Evolutionary conservation across 2,329 filamentous ascomycete species (phyloP).

Genomic region (Cercospora sesami): DNA sequence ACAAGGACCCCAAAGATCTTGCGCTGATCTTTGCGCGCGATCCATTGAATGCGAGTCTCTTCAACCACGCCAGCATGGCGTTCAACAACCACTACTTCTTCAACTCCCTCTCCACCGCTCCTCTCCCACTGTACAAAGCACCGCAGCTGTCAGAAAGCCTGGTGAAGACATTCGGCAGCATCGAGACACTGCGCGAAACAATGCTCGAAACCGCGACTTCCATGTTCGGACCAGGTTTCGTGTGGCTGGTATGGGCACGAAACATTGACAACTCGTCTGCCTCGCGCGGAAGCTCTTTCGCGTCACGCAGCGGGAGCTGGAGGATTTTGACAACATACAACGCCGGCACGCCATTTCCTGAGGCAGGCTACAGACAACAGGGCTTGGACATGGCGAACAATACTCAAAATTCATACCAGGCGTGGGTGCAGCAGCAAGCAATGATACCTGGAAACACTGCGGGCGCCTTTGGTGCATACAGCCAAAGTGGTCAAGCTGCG

Average conservation of each 20-base stretch:
- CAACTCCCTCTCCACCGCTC: conserved; percentile 41
- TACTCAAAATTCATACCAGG: conserved; percentile 32
- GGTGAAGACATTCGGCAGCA: conserved; percentile 71
- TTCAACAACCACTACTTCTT: conserved; percentile 91
- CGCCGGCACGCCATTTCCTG: conserved; percentile 82
- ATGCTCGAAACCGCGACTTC: conserved; percentile 76
- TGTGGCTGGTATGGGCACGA: conserved; percentile 75
- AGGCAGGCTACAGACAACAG: conserved; percentile 76
- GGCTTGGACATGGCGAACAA: conserved; percentile 68
- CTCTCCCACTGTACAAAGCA: conserved; percentile 55
- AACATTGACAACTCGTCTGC: conserved; percentile 20
- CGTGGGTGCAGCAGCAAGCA: conserved; percentile 26
- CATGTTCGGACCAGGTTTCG: conserved; percentile 97
- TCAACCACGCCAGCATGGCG: conserved; percentile 96
- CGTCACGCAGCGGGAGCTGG: conserved; percentile 48
- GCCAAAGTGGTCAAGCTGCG: conserved; percentile 33
- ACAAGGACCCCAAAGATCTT: conserved; percentile 65
- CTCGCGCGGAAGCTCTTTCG: conserved; percentile 36
- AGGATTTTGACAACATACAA: conserved; percentile 86
- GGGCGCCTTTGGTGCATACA: conserved; percentile 43
- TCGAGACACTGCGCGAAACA: conserved; percentile 77
- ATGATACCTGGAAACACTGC: conserved; percentile 39
- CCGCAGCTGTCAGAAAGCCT: conserved; percentile 60
- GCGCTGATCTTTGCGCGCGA: conserved; percentile 75
- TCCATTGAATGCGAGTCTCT: conserved; percentile 72